Conservation (phyloP, 2,329 filamentous ascomycete genomes). For the Ophiostoma sp. region DNA sequence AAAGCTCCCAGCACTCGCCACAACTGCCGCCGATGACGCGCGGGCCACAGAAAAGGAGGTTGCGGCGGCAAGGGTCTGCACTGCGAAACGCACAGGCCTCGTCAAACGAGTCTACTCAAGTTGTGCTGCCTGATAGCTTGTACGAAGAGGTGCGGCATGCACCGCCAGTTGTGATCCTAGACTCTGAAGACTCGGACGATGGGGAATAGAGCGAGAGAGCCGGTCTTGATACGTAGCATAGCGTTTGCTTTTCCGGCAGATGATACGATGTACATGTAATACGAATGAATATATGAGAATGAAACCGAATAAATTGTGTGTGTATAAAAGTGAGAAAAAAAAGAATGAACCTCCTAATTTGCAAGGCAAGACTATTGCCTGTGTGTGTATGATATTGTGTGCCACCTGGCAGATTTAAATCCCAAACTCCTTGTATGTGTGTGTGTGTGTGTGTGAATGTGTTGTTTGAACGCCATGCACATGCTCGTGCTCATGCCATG, state of each 20-base stretch:
- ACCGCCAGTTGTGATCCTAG: conserved; percentile 36
- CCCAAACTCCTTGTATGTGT: conserved; percentile 1
- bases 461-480: background rate
- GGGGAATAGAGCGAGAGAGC: background rate
- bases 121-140: conserved; percentile 47
- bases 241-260: background rate
- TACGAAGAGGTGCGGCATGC: conserved; percentile 39
- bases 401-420: background rate
- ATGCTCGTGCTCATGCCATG: conserved; percentile 29
- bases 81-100: conserved; percentile 13
- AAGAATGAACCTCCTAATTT: background rate
- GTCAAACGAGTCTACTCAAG: conserved; percentile 41
- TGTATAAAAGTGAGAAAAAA: background rate
- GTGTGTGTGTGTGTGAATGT: background rate
- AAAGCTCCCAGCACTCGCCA: background rate
- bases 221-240: background rate
- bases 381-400: background rate
- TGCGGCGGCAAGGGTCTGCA: background rate
- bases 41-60: background rate
- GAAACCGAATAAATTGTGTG: background rate
- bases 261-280: background rate
- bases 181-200: conserved; percentile 38
- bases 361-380: conserved; percentile 9
- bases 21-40: background rate
- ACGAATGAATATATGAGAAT: background rate